These are phyloP conservation scores for Rhodotorula glutinis DNA, from an alignment of 1,284 basidiomycete genomes.

Conservation along the genomic window DNA sequence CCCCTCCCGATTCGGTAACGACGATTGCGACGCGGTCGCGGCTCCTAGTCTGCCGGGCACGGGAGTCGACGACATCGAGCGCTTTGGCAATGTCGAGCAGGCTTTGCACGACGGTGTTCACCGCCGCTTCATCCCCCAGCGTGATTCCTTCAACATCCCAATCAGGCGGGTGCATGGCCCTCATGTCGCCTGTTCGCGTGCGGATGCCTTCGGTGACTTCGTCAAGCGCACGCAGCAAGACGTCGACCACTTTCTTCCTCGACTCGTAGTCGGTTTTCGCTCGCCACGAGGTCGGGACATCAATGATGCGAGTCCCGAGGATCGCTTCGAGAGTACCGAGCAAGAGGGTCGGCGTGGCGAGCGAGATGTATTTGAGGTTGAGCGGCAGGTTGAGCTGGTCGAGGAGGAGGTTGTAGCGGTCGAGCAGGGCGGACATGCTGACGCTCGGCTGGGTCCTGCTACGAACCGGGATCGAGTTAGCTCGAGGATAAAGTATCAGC, in stretches of 20 bases:
- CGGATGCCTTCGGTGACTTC: slow-evolving; percentile 4
- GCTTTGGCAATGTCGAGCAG: slow-evolving; percentile 11
- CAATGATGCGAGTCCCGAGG: slow-evolving; percentile 19
- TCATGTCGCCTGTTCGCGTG: neutral
- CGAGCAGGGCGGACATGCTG: neutral
- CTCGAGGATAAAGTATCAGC: too few relatives aligned
- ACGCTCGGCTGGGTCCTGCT: neutral
- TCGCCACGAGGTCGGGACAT: slow-evolving; percentile 11
- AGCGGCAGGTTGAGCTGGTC: slow-evolving; percentile 11
- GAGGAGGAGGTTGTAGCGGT: neutral
- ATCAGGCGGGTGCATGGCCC: neutral
- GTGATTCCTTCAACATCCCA: slow-evolving; percentile 1
- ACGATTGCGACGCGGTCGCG: neutral
- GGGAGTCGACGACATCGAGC: neutral
- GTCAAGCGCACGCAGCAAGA: slow-evolving; percentile 7
- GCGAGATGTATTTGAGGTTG: slow-evolving; percentile 1
- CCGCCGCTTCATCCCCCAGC: neutral
- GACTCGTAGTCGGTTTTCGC: neutral
- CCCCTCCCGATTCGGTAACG: neutral
- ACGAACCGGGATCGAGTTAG: neutral
- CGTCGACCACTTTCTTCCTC: neutral
- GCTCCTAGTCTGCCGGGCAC: neutral
- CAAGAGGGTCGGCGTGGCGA: slow-evolving; percentile 21
- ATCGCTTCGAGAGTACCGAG: slow-evolving; percentile 17
- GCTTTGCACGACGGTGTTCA: slow-evolving; percentile 4